Base-by-base conservation (phyloP, 352 stramenopile species). In the Phytopythium kandeliae region DNA sequence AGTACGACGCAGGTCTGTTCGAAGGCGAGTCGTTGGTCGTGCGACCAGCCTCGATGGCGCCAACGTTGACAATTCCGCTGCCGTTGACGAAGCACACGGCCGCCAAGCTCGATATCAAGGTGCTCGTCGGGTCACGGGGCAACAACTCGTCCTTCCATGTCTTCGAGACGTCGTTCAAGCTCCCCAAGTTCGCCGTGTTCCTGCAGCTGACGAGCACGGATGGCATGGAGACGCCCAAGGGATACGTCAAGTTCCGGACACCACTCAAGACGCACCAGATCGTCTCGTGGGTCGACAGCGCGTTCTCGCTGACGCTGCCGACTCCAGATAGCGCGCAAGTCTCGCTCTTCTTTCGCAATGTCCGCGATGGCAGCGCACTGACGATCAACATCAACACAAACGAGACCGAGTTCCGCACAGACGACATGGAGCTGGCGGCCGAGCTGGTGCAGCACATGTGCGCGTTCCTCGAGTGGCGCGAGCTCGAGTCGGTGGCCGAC, bases 381-480 rank as follows among this genome's bases (percentile, higher is more conserved):
- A 63, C 60, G 21, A 60, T 92, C 19, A 67, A 57, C 22, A 54
- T 89, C 19, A 72, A 60, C 6, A 26, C 67, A 6, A 73, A 70
- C n/a, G 74, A 91, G 53, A 89, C 75, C 1, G 52, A 74, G 16
- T 66, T 97, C 41, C 64, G 60, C 51, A 95, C 86, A 13, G 75
- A 96, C 46, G 77, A 86, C 65, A 96, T 96, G 79, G 67, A 89
- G 40, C 64, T 96, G 19, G 84, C 84, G 0, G 83, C 78, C 2
- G 86, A 97, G 36, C 66, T 96, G 25, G 63, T 97, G 13, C 91
- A 98, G 60, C 86, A 96, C 55, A 70, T 98, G 58, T 89, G 74
- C 44, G 50, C 58, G 17, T 76, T 85, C 53, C 69, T 97, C 34
- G 79, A 95, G 60, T 91, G 91, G 65, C 74, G 74, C 43, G 83